Evolutionary conservation across 2,329 filamentous ascomycete genomes (phyloP), one percentile per base, ranked within the genome.

Genomic region (Sporothrix globosa): DNA sequence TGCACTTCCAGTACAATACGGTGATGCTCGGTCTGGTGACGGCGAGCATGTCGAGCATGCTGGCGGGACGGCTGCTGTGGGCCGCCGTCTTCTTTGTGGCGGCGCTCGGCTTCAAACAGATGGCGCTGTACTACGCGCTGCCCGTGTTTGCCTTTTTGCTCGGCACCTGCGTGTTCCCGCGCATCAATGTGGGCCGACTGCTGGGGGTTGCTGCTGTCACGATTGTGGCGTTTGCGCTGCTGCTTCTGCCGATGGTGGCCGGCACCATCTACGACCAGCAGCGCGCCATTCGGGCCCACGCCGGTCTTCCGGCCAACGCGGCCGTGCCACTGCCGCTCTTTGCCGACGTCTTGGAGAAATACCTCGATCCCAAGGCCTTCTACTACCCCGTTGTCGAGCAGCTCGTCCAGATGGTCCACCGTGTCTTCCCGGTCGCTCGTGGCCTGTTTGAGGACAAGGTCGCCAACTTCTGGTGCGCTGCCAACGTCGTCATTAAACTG

Each of bases 381-480:
- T 90, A 92, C 76, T 96, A 92, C 77, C 90, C 92, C 0, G 79
- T 92, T 14, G 77, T 94, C 4, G 88, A 96, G 76, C 93, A 97
- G 79, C 76, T 96, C 48, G 84, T 90, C 0, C 96, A 99, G 80
- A 87, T 93, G 75, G 81, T 97, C 13, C 92, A 97, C 78, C 91
- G 96, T n/a, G 87, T 98, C 70, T 98, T 99, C 76, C 96, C 96
- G 0, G 97, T 99, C 77, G 89, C 94, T 1, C 89, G 96, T n/a
- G 96, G 96, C 3, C 83, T 99, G 7, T 99, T 98, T 76, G 96
- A 99, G 81, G 96, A 98, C 83, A 99, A 99, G 81, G 96, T 99
- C 24, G 96, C 96, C 77, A 99, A 99, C 78, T 91, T 97, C 76
- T 99, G 96, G 96, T 99, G 96, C 78, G 91, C 93, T 4, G 85